phyloP scores from a whole-genome alignment of 2,329 filamentous ascomycete genomes.

The Arthrobotrys entomopaga region DNA sequence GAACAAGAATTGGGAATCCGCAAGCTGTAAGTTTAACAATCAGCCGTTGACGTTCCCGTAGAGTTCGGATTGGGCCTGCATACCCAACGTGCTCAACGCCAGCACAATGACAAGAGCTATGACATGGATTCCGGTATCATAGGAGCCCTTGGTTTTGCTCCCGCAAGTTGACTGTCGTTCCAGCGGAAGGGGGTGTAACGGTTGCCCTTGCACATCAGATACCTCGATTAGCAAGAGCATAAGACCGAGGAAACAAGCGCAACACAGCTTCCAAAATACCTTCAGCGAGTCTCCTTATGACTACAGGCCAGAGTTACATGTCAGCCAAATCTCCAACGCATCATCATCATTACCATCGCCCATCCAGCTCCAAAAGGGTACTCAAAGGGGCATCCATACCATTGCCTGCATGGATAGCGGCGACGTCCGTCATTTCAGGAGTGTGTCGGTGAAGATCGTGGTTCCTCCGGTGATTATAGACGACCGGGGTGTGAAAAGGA shows the following conservation, averaged over 20 bases:
- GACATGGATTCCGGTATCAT: conserved; percentile 70
- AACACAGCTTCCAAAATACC: conserved; percentile 16
- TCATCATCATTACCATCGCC: background rate
- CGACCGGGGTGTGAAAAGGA: conserved; percentile 21
- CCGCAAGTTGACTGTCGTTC: conserved; percentile 55
- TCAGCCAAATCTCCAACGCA: conserved; percentile 33
- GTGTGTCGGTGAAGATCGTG: conserved; percentile 13
- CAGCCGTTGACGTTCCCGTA: background rate
- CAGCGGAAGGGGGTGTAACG: conserved; percentile 29
- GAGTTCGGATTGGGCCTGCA: conserved; percentile 47
- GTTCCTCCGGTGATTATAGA: conserved; percentile 29
- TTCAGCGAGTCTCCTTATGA: conserved; percentile 47
- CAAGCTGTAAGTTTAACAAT: conserved; percentile 64
- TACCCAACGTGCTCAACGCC: conserved; percentile 67
- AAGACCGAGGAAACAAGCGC: background rate
- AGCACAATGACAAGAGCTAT: conserved; percentile 70
- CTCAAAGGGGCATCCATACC: conserved; percentile 17
- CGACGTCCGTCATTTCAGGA: conserved; percentile 54
- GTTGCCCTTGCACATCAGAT: conserved; percentile 23
- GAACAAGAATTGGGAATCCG: conserved; percentile 71
- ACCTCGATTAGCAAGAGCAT: conserved; percentile 19
- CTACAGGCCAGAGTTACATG: conserved; percentile 1
- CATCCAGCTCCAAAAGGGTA: background rate
- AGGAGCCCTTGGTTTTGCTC: conserved; percentile 62
- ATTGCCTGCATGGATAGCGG: conserved; percentile 46